Percentiles rank a stretch among this genome's conserved stretches.
These are phyloP conservation scores for Cronartium quercuum DNA, from an alignment of 1,284 basidiomycete genomes.

Conservation along the genomic window DNA sequence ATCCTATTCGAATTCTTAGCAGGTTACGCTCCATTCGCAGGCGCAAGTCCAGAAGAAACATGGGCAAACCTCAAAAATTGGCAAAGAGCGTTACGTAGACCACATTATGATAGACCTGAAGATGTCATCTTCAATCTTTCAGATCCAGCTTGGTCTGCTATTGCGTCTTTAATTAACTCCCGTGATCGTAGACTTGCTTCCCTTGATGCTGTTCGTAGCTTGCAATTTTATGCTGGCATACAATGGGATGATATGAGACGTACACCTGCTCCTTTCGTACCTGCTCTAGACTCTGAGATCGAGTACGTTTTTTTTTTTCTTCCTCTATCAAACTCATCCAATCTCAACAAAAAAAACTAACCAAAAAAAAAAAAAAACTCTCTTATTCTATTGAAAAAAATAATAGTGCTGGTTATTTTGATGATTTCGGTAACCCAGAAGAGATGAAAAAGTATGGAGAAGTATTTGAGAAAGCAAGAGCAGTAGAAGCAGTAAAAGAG, in stretches of 20 bases:
- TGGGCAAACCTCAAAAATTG: constrained; percentile 99
- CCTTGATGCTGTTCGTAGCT: constrained; percentile 64
- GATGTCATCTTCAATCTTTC: constrained; percentile 95
- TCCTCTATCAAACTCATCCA: not conserved
- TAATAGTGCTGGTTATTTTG: constrained; percentile 80
- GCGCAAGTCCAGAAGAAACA: constrained; percentile 90
- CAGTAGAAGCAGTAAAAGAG: constrained; percentile 85
- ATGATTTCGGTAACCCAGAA: constrained; percentile 83
- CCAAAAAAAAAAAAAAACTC: not conserved
- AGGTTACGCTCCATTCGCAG: constrained; percentile 96
- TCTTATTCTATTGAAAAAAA: not conserved
- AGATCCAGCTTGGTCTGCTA: constrained; percentile 92
- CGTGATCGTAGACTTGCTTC: constrained; percentile 71
- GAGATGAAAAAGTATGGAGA: constrained; percentile 93
- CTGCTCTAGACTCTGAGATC: constrained; percentile 85
- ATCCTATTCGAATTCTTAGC: constrained; percentile 70
- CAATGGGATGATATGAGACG: constrained; percentile 73
- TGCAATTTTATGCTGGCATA: constrained; percentile 76
- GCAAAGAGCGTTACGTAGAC: constrained; percentile 76
- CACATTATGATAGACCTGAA: constrained; percentile 91
- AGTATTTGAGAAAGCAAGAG: constrained; percentile 92
- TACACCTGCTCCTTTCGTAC: constrained; percentile 85
- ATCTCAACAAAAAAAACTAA: not conserved
- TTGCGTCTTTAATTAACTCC: constrained; percentile 69
- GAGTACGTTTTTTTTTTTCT: constrained; percentile 52